These are phyloP conservation scores for Endoconidiophora polonica DNA, from an alignment of 2,329 filamentous ascomycete species.

Conservation along the genomic window DNA sequence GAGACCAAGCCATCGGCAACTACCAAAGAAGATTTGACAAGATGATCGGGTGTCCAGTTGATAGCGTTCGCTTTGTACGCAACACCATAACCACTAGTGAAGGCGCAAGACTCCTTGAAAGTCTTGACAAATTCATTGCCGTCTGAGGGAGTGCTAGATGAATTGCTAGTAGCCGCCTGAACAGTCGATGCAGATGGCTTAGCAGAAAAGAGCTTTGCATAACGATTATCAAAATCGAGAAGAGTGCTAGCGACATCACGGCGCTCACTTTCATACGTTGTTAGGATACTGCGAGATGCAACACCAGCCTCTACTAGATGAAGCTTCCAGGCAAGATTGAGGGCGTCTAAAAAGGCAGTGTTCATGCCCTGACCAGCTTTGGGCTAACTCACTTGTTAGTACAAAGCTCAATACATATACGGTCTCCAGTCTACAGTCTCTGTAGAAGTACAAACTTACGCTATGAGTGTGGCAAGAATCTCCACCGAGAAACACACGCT, in stretches of 20 bases:
- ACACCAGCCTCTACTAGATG: constrained; percentile 77
- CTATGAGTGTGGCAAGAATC: constrained; percentile 71
- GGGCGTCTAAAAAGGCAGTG: constrained; percentile 61
- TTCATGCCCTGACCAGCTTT: constrained; percentile 73
- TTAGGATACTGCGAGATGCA: constrained; percentile 55
- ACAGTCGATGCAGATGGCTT: constrained; percentile 59
- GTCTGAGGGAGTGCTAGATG: constrained; percentile 14
- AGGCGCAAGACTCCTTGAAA: constrained; percentile 83
- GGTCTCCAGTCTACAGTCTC: too few species aligned
- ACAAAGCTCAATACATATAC: constrained; percentile 28
- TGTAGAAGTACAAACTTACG: constrained; percentile 26
- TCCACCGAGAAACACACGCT: constrained; percentile 57
- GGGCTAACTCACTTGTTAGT: constrained; percentile 28
- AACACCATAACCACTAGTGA: constrained; percentile 84
- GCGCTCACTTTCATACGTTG: constrained; percentile 75
- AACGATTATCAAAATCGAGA: constrained; percentile 73
- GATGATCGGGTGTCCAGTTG: constrained; percentile 66
- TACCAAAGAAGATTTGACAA: constrained; percentile 53
- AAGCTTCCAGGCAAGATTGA: constrained; percentile 92
- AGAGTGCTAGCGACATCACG: constrained; percentile 72
- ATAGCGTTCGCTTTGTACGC: constrained; percentile 66
- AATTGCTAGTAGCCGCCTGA: constrained; percentile 38
- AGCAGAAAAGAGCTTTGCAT: constrained; percentile 78
- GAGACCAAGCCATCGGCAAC: constrained; percentile 47
- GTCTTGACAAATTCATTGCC: constrained; percentile 67